Evolutionary conservation across 805 yeast genomes (phyloP).

Genomic region (Saccharomycopsis sp.): DNA sequence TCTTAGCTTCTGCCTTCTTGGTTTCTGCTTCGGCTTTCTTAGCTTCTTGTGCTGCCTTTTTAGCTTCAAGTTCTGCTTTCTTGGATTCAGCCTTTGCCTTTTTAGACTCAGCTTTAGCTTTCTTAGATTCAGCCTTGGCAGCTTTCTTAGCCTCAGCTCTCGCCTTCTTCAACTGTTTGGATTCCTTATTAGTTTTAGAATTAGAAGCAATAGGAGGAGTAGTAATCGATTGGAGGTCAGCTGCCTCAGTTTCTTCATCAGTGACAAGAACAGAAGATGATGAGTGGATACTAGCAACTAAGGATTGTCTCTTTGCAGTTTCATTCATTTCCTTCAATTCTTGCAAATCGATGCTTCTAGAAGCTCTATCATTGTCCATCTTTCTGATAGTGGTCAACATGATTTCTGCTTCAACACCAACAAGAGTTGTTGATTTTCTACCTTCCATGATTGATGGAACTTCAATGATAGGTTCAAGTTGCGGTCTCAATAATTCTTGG

Average conservation of each 20-base stretch:
- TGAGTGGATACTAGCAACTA: not conserved
- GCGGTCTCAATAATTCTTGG: not conserved
- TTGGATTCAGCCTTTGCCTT: not conserved
- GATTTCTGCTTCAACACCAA: conserved; percentile 18
- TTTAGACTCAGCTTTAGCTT: conserved; percentile 2
- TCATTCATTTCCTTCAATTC: conserved; percentile 1
- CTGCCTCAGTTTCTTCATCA: not conserved
- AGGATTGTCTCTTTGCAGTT: not conserved
- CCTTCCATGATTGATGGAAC: conserved; percentile 16
- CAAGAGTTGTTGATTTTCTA: conserved; percentile 11
- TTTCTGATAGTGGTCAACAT: conserved; percentile 11
- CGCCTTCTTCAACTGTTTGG: not conserved
- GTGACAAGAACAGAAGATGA: conserved; percentile 2
- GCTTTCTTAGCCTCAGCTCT: not conserved
- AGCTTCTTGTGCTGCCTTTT: conserved; percentile 6
- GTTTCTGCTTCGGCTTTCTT: not conserved
- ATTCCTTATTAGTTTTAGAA: not conserved
- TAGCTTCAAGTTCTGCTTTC: conserved; percentile 7
- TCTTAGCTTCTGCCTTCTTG: not conserved
- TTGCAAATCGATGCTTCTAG: conserved; percentile 4
- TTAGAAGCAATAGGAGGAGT: not conserved
- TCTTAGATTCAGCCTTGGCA: not conserved
- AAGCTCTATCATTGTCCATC: conserved; percentile 8
- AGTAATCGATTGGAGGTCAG: no score
- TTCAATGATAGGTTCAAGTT: conserved; percentile 18